These are phyloP conservation scores for Gynostemma pentaphyllum DNA, from an alignment of 306 rosid species.

Conservation along the genomic window DNA sequence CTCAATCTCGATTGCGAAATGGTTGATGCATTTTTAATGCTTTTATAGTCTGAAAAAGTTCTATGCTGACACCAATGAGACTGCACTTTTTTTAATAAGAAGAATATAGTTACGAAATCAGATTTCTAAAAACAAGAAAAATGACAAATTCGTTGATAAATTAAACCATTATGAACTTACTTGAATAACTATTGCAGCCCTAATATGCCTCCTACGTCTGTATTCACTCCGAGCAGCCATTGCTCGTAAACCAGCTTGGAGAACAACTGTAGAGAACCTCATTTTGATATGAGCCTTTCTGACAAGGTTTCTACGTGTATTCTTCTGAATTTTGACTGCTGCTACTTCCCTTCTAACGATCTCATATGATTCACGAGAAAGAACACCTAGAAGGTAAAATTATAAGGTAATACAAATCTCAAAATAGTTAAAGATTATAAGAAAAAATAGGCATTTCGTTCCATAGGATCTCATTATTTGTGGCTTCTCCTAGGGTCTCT, in stretches of 20 bases:
- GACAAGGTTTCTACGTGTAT: constrained; percentile 35
- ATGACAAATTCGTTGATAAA: background rate
- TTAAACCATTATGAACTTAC: constrained; percentile 23
- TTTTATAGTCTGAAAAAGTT: constrained; percentile 33
- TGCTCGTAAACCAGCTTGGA: constrained; percentile 54
- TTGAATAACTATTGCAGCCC: constrained; percentile 38
- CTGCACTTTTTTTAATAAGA: constrained; percentile 18
- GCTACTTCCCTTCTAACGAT: constrained; percentile 40
- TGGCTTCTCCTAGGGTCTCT: too few relatives aligned
- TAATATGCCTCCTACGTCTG: constrained; percentile 30
- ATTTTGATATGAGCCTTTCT: constrained; percentile 32
- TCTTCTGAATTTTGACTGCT: constrained; percentile 53
- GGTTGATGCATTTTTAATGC: constrained; percentile 24
- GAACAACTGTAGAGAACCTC: constrained; percentile 26
- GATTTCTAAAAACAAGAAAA: background rate
- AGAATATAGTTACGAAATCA: background rate
- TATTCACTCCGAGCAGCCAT: constrained; percentile 37
- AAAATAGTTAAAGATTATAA: background rate
- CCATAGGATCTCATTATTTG: too few relatives aligned
- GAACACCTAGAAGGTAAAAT: constrained; percentile 42
- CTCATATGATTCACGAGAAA: constrained; percentile 43
- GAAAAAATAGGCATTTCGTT: background rate
- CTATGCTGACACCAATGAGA: constrained; percentile 38
- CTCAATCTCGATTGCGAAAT: constrained; percentile 21
- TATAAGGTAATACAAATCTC: background rate